These are phyloP conservation scores for Auriculariales sp. DNA, from an alignment of 768 basidiomycete genomes.

Conservation along the genomic window DNA sequence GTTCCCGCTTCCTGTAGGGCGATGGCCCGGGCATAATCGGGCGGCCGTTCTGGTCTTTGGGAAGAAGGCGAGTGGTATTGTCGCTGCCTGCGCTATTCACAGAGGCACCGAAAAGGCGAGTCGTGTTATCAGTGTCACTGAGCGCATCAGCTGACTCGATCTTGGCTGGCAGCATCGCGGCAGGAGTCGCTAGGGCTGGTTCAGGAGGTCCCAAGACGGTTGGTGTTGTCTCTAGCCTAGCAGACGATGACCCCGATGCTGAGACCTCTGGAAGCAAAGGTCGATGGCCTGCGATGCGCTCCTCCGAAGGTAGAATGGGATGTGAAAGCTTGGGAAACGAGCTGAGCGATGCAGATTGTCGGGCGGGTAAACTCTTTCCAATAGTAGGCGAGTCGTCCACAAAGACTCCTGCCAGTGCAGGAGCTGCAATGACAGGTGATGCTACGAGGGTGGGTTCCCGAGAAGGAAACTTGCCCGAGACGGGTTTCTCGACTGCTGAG, in stretches of 20 bases:
- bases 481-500: no score
- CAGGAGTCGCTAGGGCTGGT: neutral
- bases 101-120: neutral
- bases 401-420: no score
- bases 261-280: constrained; percentile 1
- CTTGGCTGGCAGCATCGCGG: neutral
- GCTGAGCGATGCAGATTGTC: no score
- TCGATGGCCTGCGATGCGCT: constrained; percentile 25
- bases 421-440: no score
- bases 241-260: neutral
- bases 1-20: neutral
- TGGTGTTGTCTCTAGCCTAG: no score
- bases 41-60: neutral
- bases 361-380: no score
- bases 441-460: no score
- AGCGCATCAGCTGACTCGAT: neutral
- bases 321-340: constrained; percentile 18
- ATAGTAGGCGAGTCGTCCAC: no score
- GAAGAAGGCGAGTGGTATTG: neutral
- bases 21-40: neutral
- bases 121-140: neutral
- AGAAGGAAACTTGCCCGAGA: no score
- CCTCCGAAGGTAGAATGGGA: constrained; percentile 50
- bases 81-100: neutral
- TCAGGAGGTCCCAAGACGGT: neutral